Evolutionary conservation across 108 stramenopile genomes (phyloP), one percentile per base, ranked within the genome.

Genomic region (Cyclotella choctawhatcheeana): DNA sequence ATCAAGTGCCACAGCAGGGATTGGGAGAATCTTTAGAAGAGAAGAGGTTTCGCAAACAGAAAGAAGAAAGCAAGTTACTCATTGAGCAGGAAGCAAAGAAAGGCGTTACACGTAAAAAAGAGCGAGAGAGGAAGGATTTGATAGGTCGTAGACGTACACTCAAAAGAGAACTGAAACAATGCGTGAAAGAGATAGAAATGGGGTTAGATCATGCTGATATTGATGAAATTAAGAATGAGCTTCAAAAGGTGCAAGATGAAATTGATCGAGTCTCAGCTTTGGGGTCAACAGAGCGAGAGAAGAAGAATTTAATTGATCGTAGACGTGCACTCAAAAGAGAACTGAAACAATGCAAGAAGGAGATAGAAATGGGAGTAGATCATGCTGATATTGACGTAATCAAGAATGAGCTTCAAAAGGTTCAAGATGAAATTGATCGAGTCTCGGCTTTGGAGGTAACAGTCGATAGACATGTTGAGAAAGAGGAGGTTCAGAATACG

Each of bases 51-150:
- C 67, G 55, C 25, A 29, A 68, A 61, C 65, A 74, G 47, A 81
- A 78, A 47, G 72, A 72, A 56, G 69, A 86, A 65, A 61, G 82
- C 25, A 58, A 51, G 13, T 59, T 69, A 34, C 60, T 89, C 26
- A 89, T 88, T 59, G 82, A 74, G 53, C 51, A 71, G 30, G 86
- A 91, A 79, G 87, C 77, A 50, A 55, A 59, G 37, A 82, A 79
- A 33, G 86, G 86, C 0, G 24, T 53, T 12, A 55, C 76, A 32
- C 51, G 79, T 34, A 80, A 80, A 45, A 73, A 74, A 52, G 56
- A 80, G 32, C 47, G 78, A 44, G 83, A 73, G 18, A 56, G 64
- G 37, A 67, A 64, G 34, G 25, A 40, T 7, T 60, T 60, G 35
- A 40, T 60, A 37, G 45, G 30, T 4, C 14, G 10, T n/a, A 47